phyloP scores from a whole-genome alignment of 495 filamentous ascomycete species.

The Filosporella fistucella region DNA sequence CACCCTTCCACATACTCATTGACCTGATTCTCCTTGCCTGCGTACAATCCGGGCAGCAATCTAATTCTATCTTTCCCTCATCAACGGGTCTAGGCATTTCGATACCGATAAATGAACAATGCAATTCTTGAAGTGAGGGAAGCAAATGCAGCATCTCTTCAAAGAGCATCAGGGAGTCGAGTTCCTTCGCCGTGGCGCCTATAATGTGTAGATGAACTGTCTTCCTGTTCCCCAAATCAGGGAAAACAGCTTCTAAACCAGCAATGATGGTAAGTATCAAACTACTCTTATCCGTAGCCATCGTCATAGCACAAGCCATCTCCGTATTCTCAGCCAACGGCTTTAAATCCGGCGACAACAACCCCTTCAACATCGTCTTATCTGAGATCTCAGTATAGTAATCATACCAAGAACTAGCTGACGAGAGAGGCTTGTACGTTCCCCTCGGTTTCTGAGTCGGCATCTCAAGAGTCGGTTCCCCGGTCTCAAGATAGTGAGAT shows the following conservation, averaged over 20 bases:
- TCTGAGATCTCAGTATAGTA: slow-evolving; percentile 6
- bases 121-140: neutral
- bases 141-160: slow-evolving; percentile 15
- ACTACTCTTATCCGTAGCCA: neutral
- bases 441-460: neutral
- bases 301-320: neutral
- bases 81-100: neutral
- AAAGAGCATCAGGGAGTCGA: slow-evolving; percentile 3
- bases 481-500: neutral
- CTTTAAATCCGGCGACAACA: neutral
- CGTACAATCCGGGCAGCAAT: slow-evolving; percentile 8
- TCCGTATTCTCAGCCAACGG: neutral
- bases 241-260: neutral
- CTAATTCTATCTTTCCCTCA: neutral
- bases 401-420: neutral
- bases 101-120: neutral
- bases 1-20: slow-evolving; percentile 1
- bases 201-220: slow-evolving; percentile 6
- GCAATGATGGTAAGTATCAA: slow-evolving; percentile 6
- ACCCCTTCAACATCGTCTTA: neutral
- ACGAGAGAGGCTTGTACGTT: slow-evolving; percentile 2
- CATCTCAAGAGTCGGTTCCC: neutral
- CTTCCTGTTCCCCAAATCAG: slow-evolving; percentile 1
- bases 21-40: neutral
- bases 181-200: slow-evolving; percentile 4